These are phyloP conservation scores for Tricholoma saponaceum DNA, from an alignment of 768 basidiomycete genomes.

Conservation along the genomic window DNA sequence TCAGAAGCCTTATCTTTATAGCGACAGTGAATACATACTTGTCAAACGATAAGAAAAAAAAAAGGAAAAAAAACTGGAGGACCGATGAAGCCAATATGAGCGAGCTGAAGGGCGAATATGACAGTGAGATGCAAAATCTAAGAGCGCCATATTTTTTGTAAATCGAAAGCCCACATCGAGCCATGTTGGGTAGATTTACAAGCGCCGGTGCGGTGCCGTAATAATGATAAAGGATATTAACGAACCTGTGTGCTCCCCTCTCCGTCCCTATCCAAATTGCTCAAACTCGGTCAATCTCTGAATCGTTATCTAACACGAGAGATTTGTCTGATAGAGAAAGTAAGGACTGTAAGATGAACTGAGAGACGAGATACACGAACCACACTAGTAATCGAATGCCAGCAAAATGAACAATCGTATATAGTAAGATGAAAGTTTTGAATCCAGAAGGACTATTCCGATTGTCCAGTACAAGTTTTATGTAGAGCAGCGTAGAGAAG, in stretches of 20 bases:
- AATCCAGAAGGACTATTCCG: background rate
- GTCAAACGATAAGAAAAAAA: background rate
- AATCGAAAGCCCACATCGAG: background rate
- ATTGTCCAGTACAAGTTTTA: too few relatives aligned
- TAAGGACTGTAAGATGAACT: background rate
- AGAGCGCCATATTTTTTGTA: too few relatives aligned
- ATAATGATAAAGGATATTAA: too few relatives aligned
- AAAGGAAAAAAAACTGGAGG: background rate
- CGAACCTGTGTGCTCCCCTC: background rate
- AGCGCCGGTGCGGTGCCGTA: background rate
- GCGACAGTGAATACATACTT: background rate
- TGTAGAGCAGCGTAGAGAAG: too few relatives aligned
- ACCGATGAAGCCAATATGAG: too few relatives aligned
- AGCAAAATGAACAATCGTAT: background rate
- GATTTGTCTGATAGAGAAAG: background rate
- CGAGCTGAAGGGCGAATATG: too few relatives aligned
- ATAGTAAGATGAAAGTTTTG: background rate
- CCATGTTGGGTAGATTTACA: background rate
- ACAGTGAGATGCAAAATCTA: too few relatives aligned
- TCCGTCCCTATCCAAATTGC: background rate
- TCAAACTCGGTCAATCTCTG: background rate
- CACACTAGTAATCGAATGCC: background rate
- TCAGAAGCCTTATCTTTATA: background rate
- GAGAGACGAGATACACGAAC: background rate
- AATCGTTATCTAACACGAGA: background rate